These are phyloP conservation scores for Paraphaeosphaeria sporulosa DNA, from an alignment of 2,329 filamentous ascomycete species.

Conservation along the genomic window DNA sequence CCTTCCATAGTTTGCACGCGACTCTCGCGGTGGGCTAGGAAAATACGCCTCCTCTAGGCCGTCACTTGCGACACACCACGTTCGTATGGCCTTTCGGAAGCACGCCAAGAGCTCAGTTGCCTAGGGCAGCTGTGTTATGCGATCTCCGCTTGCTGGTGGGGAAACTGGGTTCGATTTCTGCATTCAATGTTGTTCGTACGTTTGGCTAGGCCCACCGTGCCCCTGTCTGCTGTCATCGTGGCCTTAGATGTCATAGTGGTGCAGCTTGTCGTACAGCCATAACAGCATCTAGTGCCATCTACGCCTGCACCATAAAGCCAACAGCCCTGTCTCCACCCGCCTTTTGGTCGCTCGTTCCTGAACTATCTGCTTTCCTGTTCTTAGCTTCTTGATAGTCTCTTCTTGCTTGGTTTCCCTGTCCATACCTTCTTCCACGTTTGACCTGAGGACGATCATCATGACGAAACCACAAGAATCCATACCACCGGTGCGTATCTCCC, in stretches of 20 bases:
- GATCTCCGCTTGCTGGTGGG: conserved; percentile 24
- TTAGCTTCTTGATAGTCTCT: conserved; percentile 14
- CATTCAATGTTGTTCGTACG: conserved; percentile 14
- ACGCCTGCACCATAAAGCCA: conserved; percentile 20
- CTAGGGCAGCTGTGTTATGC: conserved; percentile 23
- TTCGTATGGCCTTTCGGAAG: conserved; percentile 20
- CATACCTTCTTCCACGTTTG: conserved; percentile 7
- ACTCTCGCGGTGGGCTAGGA: conserved; percentile 47
- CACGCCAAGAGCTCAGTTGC: conserved; percentile 18
- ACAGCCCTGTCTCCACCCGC: conserved; percentile 14
- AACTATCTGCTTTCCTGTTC: conserved; percentile 12
- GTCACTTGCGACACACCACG: conserved; percentile 29
- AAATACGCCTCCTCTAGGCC: conserved; percentile 34
- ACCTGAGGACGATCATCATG: conserved; percentile 21
- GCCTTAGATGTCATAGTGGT: conserved; percentile 17
- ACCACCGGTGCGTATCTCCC: conserved; percentile 35
- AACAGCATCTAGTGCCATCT: conserved; percentile 10
- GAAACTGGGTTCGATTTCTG: conserved; percentile 18
- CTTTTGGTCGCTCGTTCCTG: conserved; percentile 15
- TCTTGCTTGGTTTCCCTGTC: neutral
- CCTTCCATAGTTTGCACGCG: conserved; percentile 37
- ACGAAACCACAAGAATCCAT: conserved; percentile 45
- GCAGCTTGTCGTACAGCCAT: conserved; percentile 14
- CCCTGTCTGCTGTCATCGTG: conserved; percentile 17
- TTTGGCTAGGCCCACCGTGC: conserved; percentile 16